phyloP scores from a whole-genome alignment of 176 grass and related monocot genomes.

The Zoysia japonica region DNA sequence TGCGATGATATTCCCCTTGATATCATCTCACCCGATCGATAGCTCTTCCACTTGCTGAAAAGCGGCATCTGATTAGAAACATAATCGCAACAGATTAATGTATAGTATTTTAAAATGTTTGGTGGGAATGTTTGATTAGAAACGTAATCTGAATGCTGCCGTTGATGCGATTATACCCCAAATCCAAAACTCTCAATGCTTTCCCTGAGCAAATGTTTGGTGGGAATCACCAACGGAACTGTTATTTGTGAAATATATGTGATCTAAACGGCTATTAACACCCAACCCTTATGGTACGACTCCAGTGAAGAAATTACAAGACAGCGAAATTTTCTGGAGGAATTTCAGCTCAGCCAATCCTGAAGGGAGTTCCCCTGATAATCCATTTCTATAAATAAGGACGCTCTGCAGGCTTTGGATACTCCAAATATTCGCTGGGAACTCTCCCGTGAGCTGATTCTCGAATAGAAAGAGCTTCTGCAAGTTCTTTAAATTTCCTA shows the following conservation, averaged over 20 bases:
- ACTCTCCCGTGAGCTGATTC: constrained; percentile 52
- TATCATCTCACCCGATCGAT: no score
- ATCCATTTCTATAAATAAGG: constrained; percentile 45
- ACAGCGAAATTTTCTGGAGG: constrained; percentile 55
- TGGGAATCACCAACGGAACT: constrained; percentile 67
- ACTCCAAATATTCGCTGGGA: constrained; percentile 67
- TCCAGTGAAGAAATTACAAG: constrained; percentile 58
- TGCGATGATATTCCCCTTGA: no score
- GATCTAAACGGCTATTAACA: constrained; percentile 46
- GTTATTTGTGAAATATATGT: constrained; percentile 62
- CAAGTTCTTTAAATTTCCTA: constrained; percentile 52
- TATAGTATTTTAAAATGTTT: constrained; percentile 50
- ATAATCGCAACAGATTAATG: no score
- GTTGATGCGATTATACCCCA: constrained; percentile 68
- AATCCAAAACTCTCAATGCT: constrained; percentile 49
- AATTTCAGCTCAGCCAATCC: constrained; percentile 49
- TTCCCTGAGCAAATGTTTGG: constrained; percentile 68
- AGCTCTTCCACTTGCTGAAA: no score
- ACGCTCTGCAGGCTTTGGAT: constrained; percentile 51
- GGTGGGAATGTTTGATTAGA: no score
- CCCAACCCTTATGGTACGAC: constrained; percentile 59
- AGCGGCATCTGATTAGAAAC: no score
- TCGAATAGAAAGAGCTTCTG: constrained; percentile 41
- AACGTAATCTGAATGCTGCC: constrained; percentile 81
- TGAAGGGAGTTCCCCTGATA: constrained; percentile 51